phyloP scores from a whole-genome alignment of 495 filamentous ascomycete genomes.

The Neurospora sublineolata region DNA sequence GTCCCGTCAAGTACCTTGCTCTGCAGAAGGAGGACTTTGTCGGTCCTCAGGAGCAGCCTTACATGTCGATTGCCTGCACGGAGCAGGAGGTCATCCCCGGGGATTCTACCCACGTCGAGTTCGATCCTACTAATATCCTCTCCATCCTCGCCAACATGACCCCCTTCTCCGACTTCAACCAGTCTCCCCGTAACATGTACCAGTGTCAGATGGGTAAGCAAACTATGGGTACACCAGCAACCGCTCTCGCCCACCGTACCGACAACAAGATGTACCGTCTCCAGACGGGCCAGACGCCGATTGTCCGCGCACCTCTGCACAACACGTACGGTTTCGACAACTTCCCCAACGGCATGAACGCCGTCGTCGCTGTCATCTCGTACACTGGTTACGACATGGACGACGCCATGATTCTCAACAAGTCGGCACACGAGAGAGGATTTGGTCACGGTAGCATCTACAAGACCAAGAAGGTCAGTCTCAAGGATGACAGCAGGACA shows the following conservation, averaged over 20 bases:
- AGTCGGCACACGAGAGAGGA: slow-evolving; percentile 93
- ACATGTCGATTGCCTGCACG: slow-evolving; percentile 91
- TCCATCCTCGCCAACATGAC: slow-evolving; percentile 98
- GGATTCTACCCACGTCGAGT: slow-evolving; percentile 86
- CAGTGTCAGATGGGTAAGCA: slow-evolving; percentile 99
- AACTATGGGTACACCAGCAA: slow-evolving; percentile 93
- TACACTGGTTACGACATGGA: slow-evolving; percentile 99
- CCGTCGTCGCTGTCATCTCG: slow-evolving; percentile 92
- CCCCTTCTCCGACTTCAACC: slow-evolving; percentile 97
- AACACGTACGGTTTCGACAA: slow-evolving; percentile 96
- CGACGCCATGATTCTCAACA: slow-evolving; percentile 99
- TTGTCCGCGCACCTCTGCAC: slow-evolving; percentile 83
- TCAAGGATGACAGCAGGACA: slow-evolving; percentile 58
- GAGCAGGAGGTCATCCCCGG: slow-evolving; percentile 74
- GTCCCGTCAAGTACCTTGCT: slow-evolving; percentile 85
- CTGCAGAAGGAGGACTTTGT: slow-evolving; percentile 75
- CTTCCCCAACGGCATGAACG: slow-evolving; percentile 96
- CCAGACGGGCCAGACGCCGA: slow-evolving; percentile 91
- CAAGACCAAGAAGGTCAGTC: slow-evolving; percentile 82
- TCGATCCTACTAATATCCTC: slow-evolving; percentile 89
- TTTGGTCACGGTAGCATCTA: slow-evolving; percentile 94
- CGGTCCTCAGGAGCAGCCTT: slow-evolving; percentile 90
- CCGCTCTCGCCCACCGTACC: slow-evolving; percentile 72
- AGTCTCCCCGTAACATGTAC: slow-evolving; percentile 98
- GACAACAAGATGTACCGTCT: slow-evolving; percentile 96